Evolutionary conservation across 2,329 filamentous ascomycete genomes (phyloP).

Genomic region (Alternaria gansuensis): DNA sequence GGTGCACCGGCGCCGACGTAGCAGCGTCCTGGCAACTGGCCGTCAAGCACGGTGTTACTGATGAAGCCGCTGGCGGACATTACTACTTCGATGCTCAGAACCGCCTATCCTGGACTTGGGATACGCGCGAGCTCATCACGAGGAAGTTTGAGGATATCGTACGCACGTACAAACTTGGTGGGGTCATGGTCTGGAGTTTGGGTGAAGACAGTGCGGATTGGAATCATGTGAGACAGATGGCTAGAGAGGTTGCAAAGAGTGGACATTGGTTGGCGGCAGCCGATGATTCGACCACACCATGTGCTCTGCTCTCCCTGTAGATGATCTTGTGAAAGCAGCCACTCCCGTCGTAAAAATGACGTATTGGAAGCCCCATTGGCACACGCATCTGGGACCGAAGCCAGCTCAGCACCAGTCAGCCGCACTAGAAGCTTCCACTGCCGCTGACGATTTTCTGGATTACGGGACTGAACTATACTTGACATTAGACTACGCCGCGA

Average conservation of each 20-base stretch:
- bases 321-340: background rate
- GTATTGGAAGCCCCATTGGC: background rate
- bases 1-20: slow-evolving; percentile 61
- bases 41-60: slow-evolving; percentile 62
- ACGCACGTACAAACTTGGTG: slow-evolving; percentile 66
- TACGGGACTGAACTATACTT: background rate
- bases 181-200: slow-evolving; percentile 78
- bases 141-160: slow-evolving; percentile 71
- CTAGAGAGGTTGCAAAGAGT: slow-evolving; percentile 28
- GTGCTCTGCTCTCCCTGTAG: background rate
- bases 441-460: background rate
- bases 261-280: background rate
- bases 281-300: background rate
- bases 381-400: background rate
- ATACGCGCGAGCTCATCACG: slow-evolving; percentile 68
- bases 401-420: background rate
- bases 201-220: slow-evolving; percentile 68
- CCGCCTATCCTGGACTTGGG: slow-evolving; percentile 77
- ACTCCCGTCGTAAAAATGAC: background rate
- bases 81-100: slow-evolving; percentile 72
- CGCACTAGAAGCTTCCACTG: background rate
- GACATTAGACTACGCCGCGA: background rate
- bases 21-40: slow-evolving; percentile 67
- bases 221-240: slow-evolving; percentile 57
- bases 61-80: slow-evolving; percentile 67